A percentile compares a stretch with the other conserved stretches of the same genome.
Conservation (phyloP, 2,329 filamentous ascomycete species). For the Aspergillus arachidicola region DNA sequence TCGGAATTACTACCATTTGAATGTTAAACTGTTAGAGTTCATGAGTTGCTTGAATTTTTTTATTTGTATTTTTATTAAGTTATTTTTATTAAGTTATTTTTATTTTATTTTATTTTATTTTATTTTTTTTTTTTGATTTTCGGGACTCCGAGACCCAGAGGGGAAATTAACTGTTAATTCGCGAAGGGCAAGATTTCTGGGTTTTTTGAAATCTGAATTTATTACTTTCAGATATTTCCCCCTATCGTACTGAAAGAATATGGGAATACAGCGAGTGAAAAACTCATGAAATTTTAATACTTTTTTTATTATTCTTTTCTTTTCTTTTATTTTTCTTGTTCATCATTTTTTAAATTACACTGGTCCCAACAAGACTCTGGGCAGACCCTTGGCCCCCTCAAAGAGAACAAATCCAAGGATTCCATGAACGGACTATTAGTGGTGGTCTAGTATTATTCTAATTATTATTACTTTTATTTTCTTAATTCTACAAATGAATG, state of each 20-base stretch:
- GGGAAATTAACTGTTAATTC: not conserved
- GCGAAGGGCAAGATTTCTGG: not conserved
- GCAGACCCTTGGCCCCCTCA: constrained; percentile 11
- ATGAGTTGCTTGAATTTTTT: constrained; percentile 2
- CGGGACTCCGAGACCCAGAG: not conserved
- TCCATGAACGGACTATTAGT: not conserved
- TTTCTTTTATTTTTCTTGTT: not conserved
- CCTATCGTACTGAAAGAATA: not conserved
- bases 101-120: too few relatives aligned
- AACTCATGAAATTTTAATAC: not conserved
- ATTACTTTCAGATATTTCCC: not conserved
- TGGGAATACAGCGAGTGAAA: not conserved
- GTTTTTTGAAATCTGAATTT: not conserved
- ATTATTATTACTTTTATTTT: constrained; percentile 1
- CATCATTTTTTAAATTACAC: not conserved
- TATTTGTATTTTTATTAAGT: not conserved
- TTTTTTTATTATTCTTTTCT: not conserved
- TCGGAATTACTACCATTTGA: constrained; percentile 12
- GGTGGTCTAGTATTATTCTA: not conserved
- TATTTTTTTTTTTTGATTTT: not conserved
- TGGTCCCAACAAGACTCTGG: constrained; percentile 2
- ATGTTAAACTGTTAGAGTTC: constrained; percentile 9
- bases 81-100: not conserved
- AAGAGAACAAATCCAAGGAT: not conserved
- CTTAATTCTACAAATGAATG: constrained; percentile 3